A percentile compares a stretch with the other conserved stretches of the same genome.
These are phyloP conservation scores for Zostera marina DNA, from an alignment of 116 monocot species.

Conservation along the genomic window DNA sequence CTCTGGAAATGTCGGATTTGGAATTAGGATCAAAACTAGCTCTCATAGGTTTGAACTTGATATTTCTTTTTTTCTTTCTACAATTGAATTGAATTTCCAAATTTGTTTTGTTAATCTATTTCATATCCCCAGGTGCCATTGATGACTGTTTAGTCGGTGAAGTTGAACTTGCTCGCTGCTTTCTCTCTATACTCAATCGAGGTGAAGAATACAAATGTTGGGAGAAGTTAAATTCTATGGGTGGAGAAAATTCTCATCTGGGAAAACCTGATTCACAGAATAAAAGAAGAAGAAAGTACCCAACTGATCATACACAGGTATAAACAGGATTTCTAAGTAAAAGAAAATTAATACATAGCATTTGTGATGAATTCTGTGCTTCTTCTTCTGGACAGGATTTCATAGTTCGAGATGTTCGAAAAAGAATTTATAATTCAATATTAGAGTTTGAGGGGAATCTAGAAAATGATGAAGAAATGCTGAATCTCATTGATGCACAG, in stretches of 20 bases:
- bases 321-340: neutral
- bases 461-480: constrained; percentile 32
- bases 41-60: constrained; percentile 40
- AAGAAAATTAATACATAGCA: neutral
- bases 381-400: constrained; percentile 33
- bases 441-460: constrained; percentile 28
- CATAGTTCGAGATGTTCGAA: constrained; percentile 55
- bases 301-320: constrained; percentile 86
- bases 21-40: constrained; percentile 49
- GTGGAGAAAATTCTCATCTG: neutral
- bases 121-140: constrained; percentile 38
- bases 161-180: constrained; percentile 38
- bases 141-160: constrained; percentile 33
- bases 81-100: neutral
- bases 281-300: constrained; percentile 27
- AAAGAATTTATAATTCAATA: constrained; percentile 32
- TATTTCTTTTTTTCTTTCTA: neutral
- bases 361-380: neutral
- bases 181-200: constrained; percentile 44
- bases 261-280: neutral
- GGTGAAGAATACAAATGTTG: constrained; percentile 34
- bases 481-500: constrained; percentile 32
- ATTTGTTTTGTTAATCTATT: neutral
- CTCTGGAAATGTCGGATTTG: constrained; percentile 26
- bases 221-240: constrained; percentile 27